phyloP scores from a whole-genome alignment of 169 alveolate genomes.

The Plasmodium coatneyi region DNA sequence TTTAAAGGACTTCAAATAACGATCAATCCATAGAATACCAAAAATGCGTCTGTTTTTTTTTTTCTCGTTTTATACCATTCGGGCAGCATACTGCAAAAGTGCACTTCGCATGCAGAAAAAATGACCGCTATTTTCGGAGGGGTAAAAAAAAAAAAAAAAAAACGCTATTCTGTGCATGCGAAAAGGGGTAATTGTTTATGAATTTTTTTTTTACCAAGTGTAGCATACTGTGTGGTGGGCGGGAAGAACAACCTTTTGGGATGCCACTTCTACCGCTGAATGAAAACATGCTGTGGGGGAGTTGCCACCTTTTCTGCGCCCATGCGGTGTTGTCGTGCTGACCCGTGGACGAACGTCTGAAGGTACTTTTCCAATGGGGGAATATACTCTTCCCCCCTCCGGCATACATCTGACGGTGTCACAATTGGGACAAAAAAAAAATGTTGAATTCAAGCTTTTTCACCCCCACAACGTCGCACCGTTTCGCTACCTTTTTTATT shows the following conservation, averaged over 20 bases:
- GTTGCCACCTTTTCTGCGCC: neutral
- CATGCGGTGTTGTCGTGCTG: neutral
- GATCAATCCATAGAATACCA: neutral
- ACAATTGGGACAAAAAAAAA: neutral
- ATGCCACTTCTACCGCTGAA: neutral
- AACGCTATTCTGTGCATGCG: neutral
- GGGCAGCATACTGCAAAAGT: neutral
- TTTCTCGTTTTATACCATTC: neutral
- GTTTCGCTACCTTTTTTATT: neutral
- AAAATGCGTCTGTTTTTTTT: neutral
- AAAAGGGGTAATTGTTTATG: neutral
- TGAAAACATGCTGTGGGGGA: neutral
- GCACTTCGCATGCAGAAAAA: conserved; percentile 36
- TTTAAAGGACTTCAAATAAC: neutral
- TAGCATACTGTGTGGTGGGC: neutral
- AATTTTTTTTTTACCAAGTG: neutral
- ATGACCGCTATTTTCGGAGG: neutral
- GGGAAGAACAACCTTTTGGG: neutral
- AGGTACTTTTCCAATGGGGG: neutral
- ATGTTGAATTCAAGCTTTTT: neutral
- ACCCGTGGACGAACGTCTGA: neutral
- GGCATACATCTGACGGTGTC: neutral
- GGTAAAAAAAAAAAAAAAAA: neutral
- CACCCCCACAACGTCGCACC: neutral
- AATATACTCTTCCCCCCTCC: neutral